Evolutionary conservation across 1,139 yeast species (phyloP).

Genomic region (Saccharomycopsis phalli): DNA sequence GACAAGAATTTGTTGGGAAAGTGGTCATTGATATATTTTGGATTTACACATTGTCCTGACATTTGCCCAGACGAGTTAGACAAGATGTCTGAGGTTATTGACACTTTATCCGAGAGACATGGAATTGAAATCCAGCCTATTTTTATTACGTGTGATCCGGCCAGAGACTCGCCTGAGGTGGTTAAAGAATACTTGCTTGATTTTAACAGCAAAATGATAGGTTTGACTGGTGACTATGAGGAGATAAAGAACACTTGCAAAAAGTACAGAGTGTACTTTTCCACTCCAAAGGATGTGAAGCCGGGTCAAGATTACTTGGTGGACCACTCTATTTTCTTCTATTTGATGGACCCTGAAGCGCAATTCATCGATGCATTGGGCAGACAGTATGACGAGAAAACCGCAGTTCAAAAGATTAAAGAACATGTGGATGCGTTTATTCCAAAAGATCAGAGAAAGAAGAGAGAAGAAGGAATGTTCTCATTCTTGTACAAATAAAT

Average conservation of each 20-base stretch:
- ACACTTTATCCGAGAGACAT: conserved; percentile 47
- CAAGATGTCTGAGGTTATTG: conserved; percentile 73
- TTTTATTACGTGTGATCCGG: conserved; percentile 94
- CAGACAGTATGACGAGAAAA: conserved; percentile 71
- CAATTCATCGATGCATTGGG: conserved; percentile 91
- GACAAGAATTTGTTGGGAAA: conserved; percentile 66
- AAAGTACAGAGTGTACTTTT: conserved; percentile 84
- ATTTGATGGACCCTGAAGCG: conserved; percentile 95
- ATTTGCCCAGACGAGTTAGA: conserved; percentile 97
- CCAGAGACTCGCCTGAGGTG: conserved; percentile 81
- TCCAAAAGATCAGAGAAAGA: conserved; percentile 55
- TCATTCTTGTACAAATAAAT: conserved; percentile 46
- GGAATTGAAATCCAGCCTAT: conserved; percentile 66
- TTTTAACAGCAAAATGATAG: conserved; percentile 81
- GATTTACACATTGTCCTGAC: conserved; percentile 96
- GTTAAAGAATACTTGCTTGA: conserved; percentile 70
- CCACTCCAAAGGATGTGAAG: conserved; percentile 87
- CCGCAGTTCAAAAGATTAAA: conserved; percentile 71
- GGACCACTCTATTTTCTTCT: conserved; percentile 93
- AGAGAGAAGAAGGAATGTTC: conserved; percentile 46
- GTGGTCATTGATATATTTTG: conserved; percentile 80
- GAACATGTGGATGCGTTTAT: conserved; percentile 71
- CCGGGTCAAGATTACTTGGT: conserved; percentile 95
- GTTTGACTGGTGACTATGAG: conserved; percentile 86
- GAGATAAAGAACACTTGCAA: conserved; percentile 78